These are phyloP conservation scores for Symbiodinium natans DNA, from an alignment of 73 alveolate species.

Conservation along the genomic window DNA sequence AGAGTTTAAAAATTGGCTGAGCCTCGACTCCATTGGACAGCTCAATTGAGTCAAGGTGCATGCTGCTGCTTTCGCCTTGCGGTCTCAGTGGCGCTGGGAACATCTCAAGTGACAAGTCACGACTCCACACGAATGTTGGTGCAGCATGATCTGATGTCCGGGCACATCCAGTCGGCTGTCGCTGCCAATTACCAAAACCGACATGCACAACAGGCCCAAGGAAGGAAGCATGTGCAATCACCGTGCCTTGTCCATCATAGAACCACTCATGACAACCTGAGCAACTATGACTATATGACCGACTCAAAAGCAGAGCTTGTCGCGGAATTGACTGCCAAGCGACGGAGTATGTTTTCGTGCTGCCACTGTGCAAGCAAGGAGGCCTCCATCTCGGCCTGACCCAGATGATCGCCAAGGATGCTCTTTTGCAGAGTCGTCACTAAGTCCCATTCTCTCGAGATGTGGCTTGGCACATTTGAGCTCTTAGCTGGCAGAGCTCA, in stretches of 20 bases:
- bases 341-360: constrained; percentile 42
- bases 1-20: too few species aligned
- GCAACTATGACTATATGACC: not conserved
- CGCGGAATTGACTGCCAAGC: not conserved
- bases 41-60: not conserved
- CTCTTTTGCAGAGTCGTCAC: too few species aligned
- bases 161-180: too few species aligned
- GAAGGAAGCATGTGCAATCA: not conserved
- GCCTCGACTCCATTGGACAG: not conserved
- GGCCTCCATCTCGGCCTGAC: constrained; percentile 56
- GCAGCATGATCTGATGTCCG: too few species aligned
- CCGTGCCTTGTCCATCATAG: constrained; percentile 42
- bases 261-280: constrained; percentile 47
- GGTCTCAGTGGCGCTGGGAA: too few species aligned
- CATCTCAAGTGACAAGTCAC: too few species aligned
- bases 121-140: too few species aligned
- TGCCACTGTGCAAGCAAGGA: constrained; percentile 33
- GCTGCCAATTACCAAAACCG: too few species aligned
- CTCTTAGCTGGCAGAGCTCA: too few species aligned
- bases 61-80: not conserved
- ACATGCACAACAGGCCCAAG: too few species aligned
- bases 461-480: too few species aligned
- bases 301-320: not conserved
- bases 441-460: too few species aligned
- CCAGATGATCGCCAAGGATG: not conserved